Conservation (phyloP, 495 filamentous ascomycete genomes). For the Cetradonia linearis region DNA sequence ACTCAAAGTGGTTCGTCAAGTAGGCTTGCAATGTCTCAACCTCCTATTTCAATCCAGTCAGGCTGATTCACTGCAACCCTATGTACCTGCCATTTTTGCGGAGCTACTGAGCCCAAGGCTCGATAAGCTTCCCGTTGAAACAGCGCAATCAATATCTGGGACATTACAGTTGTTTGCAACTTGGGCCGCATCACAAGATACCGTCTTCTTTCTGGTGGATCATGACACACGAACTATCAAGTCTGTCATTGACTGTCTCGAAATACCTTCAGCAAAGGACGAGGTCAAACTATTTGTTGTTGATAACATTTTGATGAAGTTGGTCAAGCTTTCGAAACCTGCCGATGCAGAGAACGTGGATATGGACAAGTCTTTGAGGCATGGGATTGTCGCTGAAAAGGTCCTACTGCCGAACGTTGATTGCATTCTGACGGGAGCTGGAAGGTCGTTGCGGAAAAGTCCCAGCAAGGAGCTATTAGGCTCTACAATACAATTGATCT, state of each 20-base stretch:
- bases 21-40: conserved; percentile 67
- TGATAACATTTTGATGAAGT: conserved; percentile 54
- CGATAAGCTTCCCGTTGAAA: conserved; percentile 73
- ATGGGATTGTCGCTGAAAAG: conserved; percentile 43
- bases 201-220: conserved; percentile 56
- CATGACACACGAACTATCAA: conserved; percentile 53
- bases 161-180: conserved; percentile 68
- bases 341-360: conserved; percentile 40
- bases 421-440: conserved; percentile 53
- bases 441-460: conserved; percentile 52
- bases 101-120: conserved; percentile 68
- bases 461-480: conserved; percentile 61
- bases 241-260: conserved; percentile 61
- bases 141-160: conserved; percentile 77
- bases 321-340: conserved; percentile 46
- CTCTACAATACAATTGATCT: conserved; percentile 65
- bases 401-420: conserved; percentile 64
- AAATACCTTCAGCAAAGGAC: conserved; percentile 67
- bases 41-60: conserved; percentile 61
- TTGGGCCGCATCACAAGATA: conserved; percentile 60
- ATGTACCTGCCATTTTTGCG: conserved; percentile 56
- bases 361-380: conserved; percentile 40
- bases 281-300: conserved; percentile 79
- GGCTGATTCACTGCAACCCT: conserved; percentile 58
- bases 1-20: conserved; percentile 59